Evolutionary conservation across 2,329 filamentous ascomycete genomes (phyloP).

Genomic region (Nemania abortiva): DNA sequence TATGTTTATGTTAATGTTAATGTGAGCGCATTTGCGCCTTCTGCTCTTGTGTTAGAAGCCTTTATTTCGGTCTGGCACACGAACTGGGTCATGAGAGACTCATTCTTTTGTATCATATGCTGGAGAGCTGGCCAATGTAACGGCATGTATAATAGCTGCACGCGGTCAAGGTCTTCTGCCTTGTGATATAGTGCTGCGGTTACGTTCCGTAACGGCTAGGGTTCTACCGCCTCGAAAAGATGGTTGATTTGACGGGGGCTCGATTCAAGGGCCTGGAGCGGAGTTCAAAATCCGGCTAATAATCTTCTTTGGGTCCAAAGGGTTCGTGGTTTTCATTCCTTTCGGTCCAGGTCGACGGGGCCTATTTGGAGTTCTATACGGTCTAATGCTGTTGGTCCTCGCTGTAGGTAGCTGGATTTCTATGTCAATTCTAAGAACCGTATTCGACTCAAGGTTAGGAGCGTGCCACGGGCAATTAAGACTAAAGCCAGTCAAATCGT

Average conservation of each 20-base stretch:
- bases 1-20: conserved; percentile 14
- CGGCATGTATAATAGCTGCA: background rate
- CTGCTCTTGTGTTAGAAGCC: background rate
- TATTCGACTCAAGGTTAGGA: no score
- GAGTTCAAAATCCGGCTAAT: no score
- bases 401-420: no score
- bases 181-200: no score
- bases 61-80: background rate
- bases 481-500: background rate
- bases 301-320: no score
- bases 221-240: background rate
- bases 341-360: no score
- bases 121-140: background rate
- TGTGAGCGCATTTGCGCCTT: background rate
- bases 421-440: background rate
- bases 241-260: background rate
- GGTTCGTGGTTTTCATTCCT: no score
- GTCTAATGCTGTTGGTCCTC: no score
- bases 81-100: background rate
- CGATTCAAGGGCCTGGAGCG: no score
- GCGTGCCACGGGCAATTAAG: background rate
- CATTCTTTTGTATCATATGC: conserved; percentile 1
- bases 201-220: background rate
- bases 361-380: no score
- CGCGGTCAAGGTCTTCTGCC: no score